Base-by-base conservation (phyloP, 176 grass and related monocot species). In the Luzula sylvatica region DNA sequence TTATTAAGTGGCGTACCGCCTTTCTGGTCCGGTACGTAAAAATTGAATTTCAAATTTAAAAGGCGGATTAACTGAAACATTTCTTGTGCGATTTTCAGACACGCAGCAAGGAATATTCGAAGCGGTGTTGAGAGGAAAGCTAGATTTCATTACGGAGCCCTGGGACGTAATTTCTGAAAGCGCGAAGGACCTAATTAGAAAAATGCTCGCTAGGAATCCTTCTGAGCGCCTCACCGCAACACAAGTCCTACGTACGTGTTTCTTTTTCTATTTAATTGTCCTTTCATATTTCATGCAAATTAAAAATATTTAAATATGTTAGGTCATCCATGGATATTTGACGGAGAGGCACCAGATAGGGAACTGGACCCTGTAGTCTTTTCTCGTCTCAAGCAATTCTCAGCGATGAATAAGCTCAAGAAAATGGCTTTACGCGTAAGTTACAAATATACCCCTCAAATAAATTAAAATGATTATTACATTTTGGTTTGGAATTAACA, bases 41-140 rank as follows among this genome's bases (percentile, higher is more conserved):
- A 35, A 35, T 35, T 9, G 9, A 35, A 35, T 2, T 35, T 35
- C 0, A 35, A 7, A 35, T 9, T 35, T 35, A 7, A 7, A 35
- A 35, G 30, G 30, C 7, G 30, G 5, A 4, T 35, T 35, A 35
- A 35, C 1, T 4, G 7, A 35, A 35, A 35, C 9, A 9, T 35
- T 35, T 7, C 30, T 7, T 9, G 9, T 35, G 30, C 0, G 9
- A 35, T 35, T n/a, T 35, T 35, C 76, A 94, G 88, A 94, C 74
- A 69, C 74, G 4, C 82, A 94, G 75, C 82, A 87, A 64, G 83
- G 75, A 1, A 94, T 94, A 83, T 94, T 94, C 66, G 88, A 94
- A 41, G 76, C 87, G 67, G 83, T 94, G 59, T 60, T 94, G 21
- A 77, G 87, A 22, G 88, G 88, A 8, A 68, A 56, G 11, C 88